A percentile compares a stretch with the other conserved stretches of the same genome.
These are phyloP conservation scores for Inonotus hispidus DNA, from an alignment of 1,284 basidiomycete genomes.

Conservation along the genomic window DNA sequence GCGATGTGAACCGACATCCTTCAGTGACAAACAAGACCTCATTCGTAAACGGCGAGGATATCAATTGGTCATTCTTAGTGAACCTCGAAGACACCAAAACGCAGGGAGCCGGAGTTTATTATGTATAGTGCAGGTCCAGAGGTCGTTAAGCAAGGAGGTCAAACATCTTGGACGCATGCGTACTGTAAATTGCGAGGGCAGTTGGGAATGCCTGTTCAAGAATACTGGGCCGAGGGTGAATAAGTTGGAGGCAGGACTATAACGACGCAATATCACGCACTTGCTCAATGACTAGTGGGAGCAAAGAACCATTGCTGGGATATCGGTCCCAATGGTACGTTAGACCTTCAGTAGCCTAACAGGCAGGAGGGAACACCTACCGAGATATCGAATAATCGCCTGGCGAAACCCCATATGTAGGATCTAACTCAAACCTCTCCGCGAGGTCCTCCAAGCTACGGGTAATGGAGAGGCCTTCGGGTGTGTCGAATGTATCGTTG, in stretches of 20 bases:
- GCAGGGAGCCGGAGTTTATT: not conserved
- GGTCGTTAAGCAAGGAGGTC: no score
- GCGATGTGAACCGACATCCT: no score
- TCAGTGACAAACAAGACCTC: not conserved
- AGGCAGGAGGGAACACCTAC: slow-evolving; percentile 33
- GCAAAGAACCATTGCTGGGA: slow-evolving; percentile 58
- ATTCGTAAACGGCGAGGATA: not conserved
- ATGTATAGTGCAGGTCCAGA: slow-evolving; percentile 27
- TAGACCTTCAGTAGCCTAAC: not conserved
- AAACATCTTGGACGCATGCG: slow-evolving; percentile 35
- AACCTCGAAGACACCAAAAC: not conserved
- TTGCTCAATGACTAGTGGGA: slow-evolving; percentile 57
- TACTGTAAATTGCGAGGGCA: not conserved
- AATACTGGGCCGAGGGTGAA: no score
- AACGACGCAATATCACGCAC: slow-evolving; percentile 27
- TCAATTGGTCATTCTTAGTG: not conserved
- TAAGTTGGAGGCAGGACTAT: not conserved
- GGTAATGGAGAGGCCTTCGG: slow-evolving; percentile 46
- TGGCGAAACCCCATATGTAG: slow-evolving; percentile 64
- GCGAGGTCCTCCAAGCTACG: slow-evolving; percentile 49
- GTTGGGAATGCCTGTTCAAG: not conserved
- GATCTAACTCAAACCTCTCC: slow-evolving; percentile 46
- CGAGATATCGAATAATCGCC: slow-evolving; percentile 56
- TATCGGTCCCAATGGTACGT: slow-evolving; percentile 44
- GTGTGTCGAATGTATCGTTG: slow-evolving; percentile 52